Evolutionary conservation across 1,139 yeast species (phyloP).

Genomic region (Pichia terricola): DNA sequence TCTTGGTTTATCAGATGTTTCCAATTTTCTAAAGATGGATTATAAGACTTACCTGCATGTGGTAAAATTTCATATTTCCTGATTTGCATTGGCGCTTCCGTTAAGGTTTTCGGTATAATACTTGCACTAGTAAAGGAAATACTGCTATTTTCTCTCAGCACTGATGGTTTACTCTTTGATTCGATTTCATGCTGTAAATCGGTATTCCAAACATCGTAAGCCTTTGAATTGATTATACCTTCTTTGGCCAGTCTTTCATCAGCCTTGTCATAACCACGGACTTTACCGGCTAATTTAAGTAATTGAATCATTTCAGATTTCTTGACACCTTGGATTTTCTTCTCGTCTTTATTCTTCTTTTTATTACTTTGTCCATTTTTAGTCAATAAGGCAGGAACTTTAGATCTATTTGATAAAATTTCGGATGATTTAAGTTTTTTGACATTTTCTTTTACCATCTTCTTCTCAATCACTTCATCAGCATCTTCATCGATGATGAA

Average conservation of each 20-base stretch:
- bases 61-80: conserved; percentile 45
- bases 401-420: conserved; percentile 68
- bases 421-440: conserved; percentile 62
- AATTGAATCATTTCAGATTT: conserved; percentile 59
- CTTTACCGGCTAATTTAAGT: conserved; percentile 73
- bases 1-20: conserved; percentile 58
- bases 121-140: conserved; percentile 45
- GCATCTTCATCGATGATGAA: conserved; percentile 71
- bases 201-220: conserved; percentile 62
- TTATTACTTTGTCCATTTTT: conserved; percentile 22
- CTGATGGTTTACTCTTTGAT: conserved; percentile 28
- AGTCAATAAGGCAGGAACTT: conserved; percentile 51
- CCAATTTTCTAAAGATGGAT: conserved; percentile 86
- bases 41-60: conserved; percentile 86
- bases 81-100: conserved; percentile 41
- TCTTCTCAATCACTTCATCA: conserved; percentile 35
- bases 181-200: conserved; percentile 23
- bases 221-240: conserved; percentile 42
- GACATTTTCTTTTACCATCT: conserved; percentile 30
- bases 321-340: conserved; percentile 53
- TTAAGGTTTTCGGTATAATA: conserved; percentile 48
- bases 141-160: conserved; percentile 33
- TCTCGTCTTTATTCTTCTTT: conserved; percentile 17
- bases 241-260: conserved; percentile 49
- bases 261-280: conserved; percentile 43